A percentile compares a stretch with the other conserved stretches of the same genome.
Evolutionary conservation across 106 monocot species (phyloP).

Genomic region (Vanilla planifolia): DNA sequence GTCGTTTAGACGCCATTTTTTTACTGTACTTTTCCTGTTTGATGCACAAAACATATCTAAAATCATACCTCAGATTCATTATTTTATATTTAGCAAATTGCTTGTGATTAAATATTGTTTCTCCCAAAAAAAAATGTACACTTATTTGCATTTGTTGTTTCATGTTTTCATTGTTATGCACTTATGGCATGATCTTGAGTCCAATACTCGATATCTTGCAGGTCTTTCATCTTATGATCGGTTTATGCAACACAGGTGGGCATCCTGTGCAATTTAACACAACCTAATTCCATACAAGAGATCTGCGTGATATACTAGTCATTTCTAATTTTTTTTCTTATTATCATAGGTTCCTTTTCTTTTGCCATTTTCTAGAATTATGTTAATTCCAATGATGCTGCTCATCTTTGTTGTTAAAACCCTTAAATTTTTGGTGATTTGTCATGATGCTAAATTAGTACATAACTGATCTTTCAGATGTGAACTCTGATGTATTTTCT

Average conservation of each 20-base stretch:
- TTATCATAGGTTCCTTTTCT: not conserved
- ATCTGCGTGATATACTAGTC: not conserved
- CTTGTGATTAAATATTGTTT: not conserved
- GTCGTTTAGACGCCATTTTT: not conserved
- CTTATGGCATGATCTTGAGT: conserved; percentile 13
- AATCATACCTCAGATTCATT: not conserved
- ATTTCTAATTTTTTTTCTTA: not conserved
- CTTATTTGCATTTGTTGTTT: not conserved
- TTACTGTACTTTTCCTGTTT: too few species aligned
- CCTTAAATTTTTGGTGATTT: not conserved
- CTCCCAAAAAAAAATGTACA: not conserved
- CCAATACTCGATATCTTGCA: conserved; percentile 34
- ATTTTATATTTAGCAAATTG: not conserved
- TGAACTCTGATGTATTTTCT: too few species aligned
- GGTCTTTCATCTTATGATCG: conserved; percentile 84
- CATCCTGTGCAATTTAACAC: not conserved
- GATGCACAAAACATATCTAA: not conserved
- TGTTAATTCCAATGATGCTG: not conserved
- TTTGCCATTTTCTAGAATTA: not conserved
- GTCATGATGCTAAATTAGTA: not conserved
- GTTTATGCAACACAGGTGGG: conserved; percentile 65
- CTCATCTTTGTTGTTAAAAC: not conserved
- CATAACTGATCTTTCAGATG: too few species aligned
- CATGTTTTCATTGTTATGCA: not conserved
- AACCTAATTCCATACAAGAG: not conserved